A percentile compares a stretch with the other conserved stretches of the same genome.
phyloP scores from a whole-genome alignment of 2,329 filamentous ascomycete genomes.

The Colletotrichum godetiae region DNA sequence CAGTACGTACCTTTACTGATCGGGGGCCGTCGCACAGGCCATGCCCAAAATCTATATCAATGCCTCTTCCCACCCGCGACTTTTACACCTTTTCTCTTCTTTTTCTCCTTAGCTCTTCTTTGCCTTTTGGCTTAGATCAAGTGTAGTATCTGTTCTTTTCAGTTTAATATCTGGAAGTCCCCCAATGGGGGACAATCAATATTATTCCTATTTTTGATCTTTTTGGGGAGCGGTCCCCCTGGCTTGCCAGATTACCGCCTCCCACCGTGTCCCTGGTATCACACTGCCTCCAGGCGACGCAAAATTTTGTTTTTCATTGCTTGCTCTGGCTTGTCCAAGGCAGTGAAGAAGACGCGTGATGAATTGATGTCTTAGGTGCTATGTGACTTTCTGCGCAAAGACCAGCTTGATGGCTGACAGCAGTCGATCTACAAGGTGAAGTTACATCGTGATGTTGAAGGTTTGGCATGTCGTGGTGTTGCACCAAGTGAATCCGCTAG shows the following conservation, averaged over 20 bases:
- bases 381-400: too few species aligned
- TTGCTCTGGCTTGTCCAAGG: slow-evolving; percentile 24
- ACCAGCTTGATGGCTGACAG: too few species aligned
- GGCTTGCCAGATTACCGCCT: slow-evolving; percentile 18
- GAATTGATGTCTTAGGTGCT: too few species aligned
- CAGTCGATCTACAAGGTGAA: background rate
- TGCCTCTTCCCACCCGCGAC: background rate
- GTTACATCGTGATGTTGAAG: background rate
- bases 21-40: background rate
- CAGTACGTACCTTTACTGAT: background rate
- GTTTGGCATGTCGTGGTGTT: background rate
- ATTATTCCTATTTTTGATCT: slow-evolving; percentile 30
- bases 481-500: background rate
- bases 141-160: slow-evolving; percentile 34
- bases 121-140: slow-evolving; percentile 31
- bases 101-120: slow-evolving; percentile 23
- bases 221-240: slow-evolving; percentile 12
- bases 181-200: background rate
- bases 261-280: slow-evolving; percentile 32
- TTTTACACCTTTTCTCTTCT: background rate
- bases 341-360: slow-evolving; percentile 12
- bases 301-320: slow-evolving; percentile 20
- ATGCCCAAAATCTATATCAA: background rate
- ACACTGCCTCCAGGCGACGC: slow-evolving; percentile 31
- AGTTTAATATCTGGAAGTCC: slow-evolving; percentile 27